Evolutionary conservation across 305 asterid species (phyloP).

Genomic region (Withania somnifera): DNA sequence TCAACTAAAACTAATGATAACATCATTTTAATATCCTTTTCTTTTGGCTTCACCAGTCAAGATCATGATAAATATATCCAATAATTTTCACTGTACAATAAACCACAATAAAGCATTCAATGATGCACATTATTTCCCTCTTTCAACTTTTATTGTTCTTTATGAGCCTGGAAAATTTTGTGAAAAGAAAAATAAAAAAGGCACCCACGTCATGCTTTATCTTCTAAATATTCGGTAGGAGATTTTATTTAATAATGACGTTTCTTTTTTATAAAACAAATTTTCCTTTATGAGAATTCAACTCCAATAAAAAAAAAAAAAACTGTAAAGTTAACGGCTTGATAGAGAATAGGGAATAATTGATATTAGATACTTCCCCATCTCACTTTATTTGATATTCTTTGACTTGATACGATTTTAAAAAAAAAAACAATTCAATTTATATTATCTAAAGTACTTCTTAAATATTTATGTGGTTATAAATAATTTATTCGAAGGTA

Average conservation of each 20-base stretch:
- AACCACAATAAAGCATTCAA: conserved; percentile 14
- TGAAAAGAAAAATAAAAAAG: background rate
- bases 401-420: too few species aligned
- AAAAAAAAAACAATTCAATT: too few species aligned
- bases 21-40: background rate
- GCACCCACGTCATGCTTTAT: background rate
- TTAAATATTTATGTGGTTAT: too few species aligned
- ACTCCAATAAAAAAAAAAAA: background rate
- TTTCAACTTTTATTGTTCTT: background rate
- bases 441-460: too few species aligned
- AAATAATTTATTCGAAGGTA: too few species aligned
- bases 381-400: too few species aligned
- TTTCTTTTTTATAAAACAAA: background rate
- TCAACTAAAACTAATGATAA: too few species aligned
- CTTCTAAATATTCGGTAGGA: background rate
- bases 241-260: background rate
- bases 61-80: conserved; percentile 16
- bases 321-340: background rate
- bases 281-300: background rate
- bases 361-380: too few species aligned
- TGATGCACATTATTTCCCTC: background rate
- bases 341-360: background rate
- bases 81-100: conserved; percentile 4
- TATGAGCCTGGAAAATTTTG: background rate
- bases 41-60: conserved; percentile 15